Percentiles rank a stretch among this genome's conserved stretches.
Evolutionary conservation across 306 rosid genomes (phyloP).

Genomic region (Quercus alba): DNA sequence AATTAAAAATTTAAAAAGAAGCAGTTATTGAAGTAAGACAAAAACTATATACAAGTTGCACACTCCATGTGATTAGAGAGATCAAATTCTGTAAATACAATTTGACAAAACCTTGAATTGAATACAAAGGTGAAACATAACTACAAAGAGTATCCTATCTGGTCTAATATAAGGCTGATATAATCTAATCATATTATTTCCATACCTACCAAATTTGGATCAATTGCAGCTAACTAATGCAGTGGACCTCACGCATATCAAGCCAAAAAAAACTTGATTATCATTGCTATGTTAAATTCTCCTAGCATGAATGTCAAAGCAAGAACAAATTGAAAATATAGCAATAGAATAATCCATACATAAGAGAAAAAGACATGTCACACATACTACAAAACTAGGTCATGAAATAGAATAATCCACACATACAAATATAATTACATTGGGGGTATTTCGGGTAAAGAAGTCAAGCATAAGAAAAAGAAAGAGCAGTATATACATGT

Average conservation of each 20-base stretch:
- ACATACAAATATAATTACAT: neutral
- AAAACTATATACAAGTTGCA: neutral
- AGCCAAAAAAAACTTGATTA: neutral
- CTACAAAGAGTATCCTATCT: neutral
- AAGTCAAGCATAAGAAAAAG: neutral
- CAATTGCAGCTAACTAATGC: neutral
- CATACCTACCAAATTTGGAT: neutral
- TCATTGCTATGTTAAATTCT: neutral
- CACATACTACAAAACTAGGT: neutral
- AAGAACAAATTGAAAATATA: neutral
- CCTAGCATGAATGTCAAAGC: neutral
- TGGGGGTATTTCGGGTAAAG: neutral
- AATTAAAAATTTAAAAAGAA: neutral
- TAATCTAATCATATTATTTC: neutral
- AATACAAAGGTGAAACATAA: neutral
- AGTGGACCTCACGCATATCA: neutral
- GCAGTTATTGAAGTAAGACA: neutral
- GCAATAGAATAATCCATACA: neutral
- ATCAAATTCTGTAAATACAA: neutral
- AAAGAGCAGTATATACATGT: conserved; percentile 1
- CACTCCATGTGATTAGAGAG: neutral
- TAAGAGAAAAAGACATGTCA: neutral
- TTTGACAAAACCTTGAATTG: neutral
- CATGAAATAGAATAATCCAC: neutral
- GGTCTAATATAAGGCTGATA: neutral